Percentiles rank a stretch among this genome's conserved stretches.
Evolutionary conservation across 208 protist genomes (phyloP).

Genomic region (Crithidia bombi): DNA sequence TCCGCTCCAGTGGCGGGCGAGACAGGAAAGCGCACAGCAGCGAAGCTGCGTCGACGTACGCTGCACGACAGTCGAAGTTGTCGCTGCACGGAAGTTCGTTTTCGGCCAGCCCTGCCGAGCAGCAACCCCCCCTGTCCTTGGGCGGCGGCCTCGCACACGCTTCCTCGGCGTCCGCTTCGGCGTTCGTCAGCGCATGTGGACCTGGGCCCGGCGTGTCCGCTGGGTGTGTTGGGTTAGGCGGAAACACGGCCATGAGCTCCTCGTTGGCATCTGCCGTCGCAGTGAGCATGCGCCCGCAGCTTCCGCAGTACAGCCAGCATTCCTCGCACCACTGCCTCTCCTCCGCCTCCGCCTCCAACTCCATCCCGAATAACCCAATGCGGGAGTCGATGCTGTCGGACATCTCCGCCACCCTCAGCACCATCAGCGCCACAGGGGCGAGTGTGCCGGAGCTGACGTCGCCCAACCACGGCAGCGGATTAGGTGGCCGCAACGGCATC

Average conservation of each 20-base stretch:
- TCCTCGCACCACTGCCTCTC: neutral
- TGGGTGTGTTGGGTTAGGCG: too few relatives aligned
- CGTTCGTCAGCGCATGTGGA: neutral
- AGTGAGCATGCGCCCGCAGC: neutral
- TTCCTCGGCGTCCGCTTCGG: neutral
- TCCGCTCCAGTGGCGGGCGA: neutral
- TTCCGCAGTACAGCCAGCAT: constrained; percentile 8
- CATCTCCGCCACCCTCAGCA: constrained; percentile 30
- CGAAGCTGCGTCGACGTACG: neutral
- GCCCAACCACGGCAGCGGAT: neutral
- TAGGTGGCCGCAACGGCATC: constrained; percentile 14
- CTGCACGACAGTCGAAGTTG: constrained; percentile 2
- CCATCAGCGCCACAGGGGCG: neutral
- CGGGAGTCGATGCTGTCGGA: constrained; percentile 42
- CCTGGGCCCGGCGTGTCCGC: too few relatives aligned
- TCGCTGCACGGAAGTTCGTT: constrained; percentile 9
- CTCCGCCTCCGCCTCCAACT: constrained; percentile 1
- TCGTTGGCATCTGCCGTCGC: neutral
- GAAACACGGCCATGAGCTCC: too few relatives aligned
- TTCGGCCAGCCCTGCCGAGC: neutral
- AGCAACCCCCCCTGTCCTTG: constrained; percentile 6
- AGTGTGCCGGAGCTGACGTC: constrained; percentile 16
- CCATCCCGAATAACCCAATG: constrained; percentile 5
- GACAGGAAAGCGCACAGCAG: neutral
- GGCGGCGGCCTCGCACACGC: neutral